phyloP scores from a whole-genome alignment of 2,329 filamentous ascomycete genomes.

The Penicillium olsonii region DNA sequence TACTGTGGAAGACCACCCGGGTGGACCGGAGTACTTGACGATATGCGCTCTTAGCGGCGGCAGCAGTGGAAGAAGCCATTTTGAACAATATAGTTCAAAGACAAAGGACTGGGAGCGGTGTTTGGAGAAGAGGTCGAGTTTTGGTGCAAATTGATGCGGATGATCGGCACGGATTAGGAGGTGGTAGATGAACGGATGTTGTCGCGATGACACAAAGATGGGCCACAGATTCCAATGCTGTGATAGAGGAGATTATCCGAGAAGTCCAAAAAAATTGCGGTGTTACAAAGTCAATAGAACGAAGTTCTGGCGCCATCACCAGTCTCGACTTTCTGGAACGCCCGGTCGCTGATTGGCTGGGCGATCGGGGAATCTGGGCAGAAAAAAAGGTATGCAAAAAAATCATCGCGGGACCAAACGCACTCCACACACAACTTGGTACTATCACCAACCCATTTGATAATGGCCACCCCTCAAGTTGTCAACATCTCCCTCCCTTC shows the following conservation, averaged over 20 bases:
- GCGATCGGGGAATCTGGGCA: constrained; percentile 31
- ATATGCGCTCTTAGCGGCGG: constrained; percentile 74
- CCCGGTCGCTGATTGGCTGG: constrained; percentile 28
- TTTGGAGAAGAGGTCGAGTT: background rate
- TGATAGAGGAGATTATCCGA: background rate
- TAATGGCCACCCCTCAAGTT: constrained; percentile 64
- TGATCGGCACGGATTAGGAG: background rate
- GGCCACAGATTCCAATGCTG: background rate
- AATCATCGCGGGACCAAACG: constrained; percentile 26
- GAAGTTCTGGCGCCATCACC: background rate
- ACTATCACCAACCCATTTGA: constrained; percentile 22
- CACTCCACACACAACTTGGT: constrained; percentile 19
- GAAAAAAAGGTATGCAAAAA: constrained; percentile 37
- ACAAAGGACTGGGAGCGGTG: background rate
- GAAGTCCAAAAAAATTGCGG: background rate
- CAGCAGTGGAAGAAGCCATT: constrained; percentile 37
- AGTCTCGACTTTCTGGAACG: constrained; percentile 26
- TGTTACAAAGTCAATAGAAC: constrained; percentile 3
- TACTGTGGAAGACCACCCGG: constrained; percentile 80
- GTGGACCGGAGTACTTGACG: constrained; percentile 78
- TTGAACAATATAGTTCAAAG: background rate
- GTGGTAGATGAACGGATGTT: background rate
- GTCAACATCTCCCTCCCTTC: constrained; percentile 60
- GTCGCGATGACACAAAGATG: background rate
- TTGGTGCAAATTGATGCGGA: background rate